Percentiles rank a stretch among this genome's conserved stretches.
These are phyloP conservation scores for Talaromyces proteolyticus DNA, from an alignment of 495 filamentous ascomycete species.

Conservation along the genomic window DNA sequence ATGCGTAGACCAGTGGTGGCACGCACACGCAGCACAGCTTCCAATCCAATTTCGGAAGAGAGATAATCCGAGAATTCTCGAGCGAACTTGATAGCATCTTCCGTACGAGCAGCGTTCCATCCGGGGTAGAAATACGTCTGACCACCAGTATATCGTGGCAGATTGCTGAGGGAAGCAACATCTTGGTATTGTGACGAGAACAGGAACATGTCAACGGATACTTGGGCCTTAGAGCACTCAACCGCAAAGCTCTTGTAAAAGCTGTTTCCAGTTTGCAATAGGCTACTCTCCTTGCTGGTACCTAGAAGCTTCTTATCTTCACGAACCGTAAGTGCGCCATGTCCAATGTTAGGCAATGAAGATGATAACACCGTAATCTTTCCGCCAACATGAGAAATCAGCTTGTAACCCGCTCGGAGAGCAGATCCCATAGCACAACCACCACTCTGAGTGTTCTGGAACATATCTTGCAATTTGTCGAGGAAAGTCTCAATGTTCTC, in stretches of 20 bases:
- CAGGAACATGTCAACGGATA: conserved; percentile 98
- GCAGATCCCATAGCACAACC: conserved; percentile 90
- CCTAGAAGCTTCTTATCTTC: conserved; percentile 97
- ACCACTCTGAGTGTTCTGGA: conserved; percentile 83
- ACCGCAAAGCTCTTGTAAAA: conserved; percentile 99
- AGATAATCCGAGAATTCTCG: conserved; percentile 94
- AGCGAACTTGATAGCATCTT: conserved; percentile 97
- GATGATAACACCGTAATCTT: conserved; percentile 90
- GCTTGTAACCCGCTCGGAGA: conserved; percentile 85
- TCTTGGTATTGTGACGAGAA: conserved; percentile 97
- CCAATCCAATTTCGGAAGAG: conserved; percentile 90
- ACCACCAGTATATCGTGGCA: conserved; percentile 93
- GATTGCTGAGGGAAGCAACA: conserved; percentile 88
- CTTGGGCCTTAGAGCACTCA: conserved; percentile 97
- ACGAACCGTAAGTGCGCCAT: conserved; percentile 85
- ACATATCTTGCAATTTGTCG: conserved; percentile 90
- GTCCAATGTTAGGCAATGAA: conserved; percentile 83
- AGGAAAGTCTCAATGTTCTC: conserved; percentile 89
- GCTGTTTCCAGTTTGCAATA: conserved; percentile 85
- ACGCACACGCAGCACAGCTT: conserved; percentile 91
- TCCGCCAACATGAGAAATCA: conserved; percentile 88
- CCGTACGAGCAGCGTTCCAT: conserved; percentile 87
- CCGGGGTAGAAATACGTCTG: conserved; percentile 99
- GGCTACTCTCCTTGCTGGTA: conserved; percentile 80
- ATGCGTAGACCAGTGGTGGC: conserved; percentile 93